Evolutionary conservation across 768 basidiomycete genomes (phyloP), one percentile per base, ranked within the genome.

Genomic region (Podaxis sp.): DNA sequence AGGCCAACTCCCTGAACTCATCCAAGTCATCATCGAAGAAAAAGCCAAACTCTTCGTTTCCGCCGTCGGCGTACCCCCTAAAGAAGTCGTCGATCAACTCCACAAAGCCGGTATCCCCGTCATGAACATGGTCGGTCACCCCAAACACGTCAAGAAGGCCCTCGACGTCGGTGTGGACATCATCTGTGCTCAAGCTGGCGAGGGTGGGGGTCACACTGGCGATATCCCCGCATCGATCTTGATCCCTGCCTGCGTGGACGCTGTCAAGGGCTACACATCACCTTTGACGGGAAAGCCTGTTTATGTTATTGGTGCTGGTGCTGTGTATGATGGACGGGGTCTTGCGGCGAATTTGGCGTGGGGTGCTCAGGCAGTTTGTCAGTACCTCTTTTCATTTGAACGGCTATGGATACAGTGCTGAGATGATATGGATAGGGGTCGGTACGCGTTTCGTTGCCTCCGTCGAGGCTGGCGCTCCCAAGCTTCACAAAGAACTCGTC

Each of bases 51-150:
- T 98, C 11, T 98, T 98, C 73, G 95, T 98, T 61, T 97, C 88
- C 66, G 95, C 94, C 33, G 84, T 95, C 49, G 94, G 94, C 67
- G 86, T 96, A 4, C 95, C 95, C 1, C 92, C 95, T 3, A 84
- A 83, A 69, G 82, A 86, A 65, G 88, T 83, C 36, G 91, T 97
- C 39, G 91, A 95, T 33, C 84, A 79, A 67, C 80, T 97, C 46
- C 95, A 97, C 77, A 76, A 85, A 68, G 92, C 92, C 12, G 89
- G 92, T 13, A 95, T 96, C 65, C 83, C 87, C 40, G 81, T 95
- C 68, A 95, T 95, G 93, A 95, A 96, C 77, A 95, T 94, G 92
- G 89, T 96, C 63, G 95, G 95, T n/a, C 92, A 95, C 71, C 94
- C 95, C 12, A 96, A 95, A 71, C 92, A 95, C 72, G 91, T 91